Evolutionary conservation across 2,329 filamentous ascomycete genomes (phyloP).

Genomic region (Bipolaris bicolor): DNA sequence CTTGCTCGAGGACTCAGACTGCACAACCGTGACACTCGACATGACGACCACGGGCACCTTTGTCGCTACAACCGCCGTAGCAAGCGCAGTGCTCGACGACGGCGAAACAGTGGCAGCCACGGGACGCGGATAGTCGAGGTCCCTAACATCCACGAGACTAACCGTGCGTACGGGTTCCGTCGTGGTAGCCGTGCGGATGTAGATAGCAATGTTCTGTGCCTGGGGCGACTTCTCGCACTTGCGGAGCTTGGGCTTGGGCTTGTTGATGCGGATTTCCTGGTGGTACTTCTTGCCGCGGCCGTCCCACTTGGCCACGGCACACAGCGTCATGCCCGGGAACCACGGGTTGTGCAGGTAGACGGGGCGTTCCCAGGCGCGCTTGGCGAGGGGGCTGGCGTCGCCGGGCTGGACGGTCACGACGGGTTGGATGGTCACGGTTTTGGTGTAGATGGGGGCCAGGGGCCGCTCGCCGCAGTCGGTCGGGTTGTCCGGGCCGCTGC

Average conservation of each 20-base stretch:
- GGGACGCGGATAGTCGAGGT: too few relatives aligned
- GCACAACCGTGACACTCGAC: too few relatives aligned
- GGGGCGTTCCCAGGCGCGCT: slow-evolving; percentile 28
- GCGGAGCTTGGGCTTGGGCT: slow-evolving; percentile 7
- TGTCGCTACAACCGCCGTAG: too few relatives aligned
- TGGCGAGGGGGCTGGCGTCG: background rate
- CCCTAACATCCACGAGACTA: background rate
- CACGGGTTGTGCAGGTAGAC: slow-evolving; percentile 28
- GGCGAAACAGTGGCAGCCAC: too few relatives aligned
- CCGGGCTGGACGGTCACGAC: background rate
- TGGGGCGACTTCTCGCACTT: background rate
- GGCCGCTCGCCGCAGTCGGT: slow-evolving; percentile 14
- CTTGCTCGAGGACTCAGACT: too few relatives aligned
- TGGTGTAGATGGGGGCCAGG: background rate
- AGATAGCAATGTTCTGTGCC: background rate
- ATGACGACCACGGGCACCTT: too few relatives aligned
- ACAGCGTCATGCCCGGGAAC: slow-evolving; percentile 3
- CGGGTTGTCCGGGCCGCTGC: slow-evolving; percentile 8
- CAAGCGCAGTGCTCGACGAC: too few relatives aligned
- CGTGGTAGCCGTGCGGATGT: background rate
- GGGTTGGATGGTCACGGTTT: slow-evolving; percentile 6
- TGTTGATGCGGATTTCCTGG: slow-evolving; percentile 23
- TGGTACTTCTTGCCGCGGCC: slow-evolving; percentile 18
- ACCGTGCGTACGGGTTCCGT: background rate
- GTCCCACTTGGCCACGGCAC: slow-evolving; percentile 34